A percentile compares a stretch with the other conserved stretches of the same genome.
phyloP scores from a whole-genome alignment of 805 yeast species.

The Pichia paraexigua region DNA sequence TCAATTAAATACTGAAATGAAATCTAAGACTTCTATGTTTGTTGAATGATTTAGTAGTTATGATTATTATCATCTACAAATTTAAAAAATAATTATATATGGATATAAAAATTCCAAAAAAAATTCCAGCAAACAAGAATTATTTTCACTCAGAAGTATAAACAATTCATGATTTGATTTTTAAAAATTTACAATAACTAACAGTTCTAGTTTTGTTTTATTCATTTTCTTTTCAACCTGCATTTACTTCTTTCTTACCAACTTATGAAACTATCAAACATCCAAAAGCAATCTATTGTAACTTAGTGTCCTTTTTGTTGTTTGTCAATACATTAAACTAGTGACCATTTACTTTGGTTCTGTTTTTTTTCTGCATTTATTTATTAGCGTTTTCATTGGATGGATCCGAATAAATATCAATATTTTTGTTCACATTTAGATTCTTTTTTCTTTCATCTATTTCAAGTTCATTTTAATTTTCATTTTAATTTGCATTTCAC shows the following conservation, averaged over 20 bases:
- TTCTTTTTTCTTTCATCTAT: neutral
- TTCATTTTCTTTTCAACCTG: neutral
- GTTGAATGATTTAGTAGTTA: neutral
- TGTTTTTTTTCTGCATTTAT: neutral
- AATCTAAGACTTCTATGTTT: constrained; percentile 1
- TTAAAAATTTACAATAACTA: neutral
- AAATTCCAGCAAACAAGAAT: too few species aligned
- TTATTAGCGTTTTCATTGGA: neutral
- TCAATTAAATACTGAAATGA: neutral
- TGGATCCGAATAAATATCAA: neutral
- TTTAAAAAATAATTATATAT: too few species aligned
- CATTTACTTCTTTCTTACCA: neutral
- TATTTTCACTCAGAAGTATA: too few species aligned
- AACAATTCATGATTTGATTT: neutral
- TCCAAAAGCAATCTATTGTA: too few species aligned
- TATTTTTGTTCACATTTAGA: neutral
- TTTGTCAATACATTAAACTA: neutral
- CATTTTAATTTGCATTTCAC: neutral
- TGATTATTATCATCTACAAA: neutral
- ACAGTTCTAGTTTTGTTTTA: neutral
- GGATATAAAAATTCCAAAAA: neutral
- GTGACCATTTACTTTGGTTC: neutral
- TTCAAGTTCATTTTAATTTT: too few species aligned
- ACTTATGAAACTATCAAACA: neutral
- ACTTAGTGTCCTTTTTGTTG: neutral